Evolutionary conservation across 495 filamentous ascomycete species (phyloP), one percentile per base, ranked within the genome.

Genomic region (Penicillium longicatenatum): DNA sequence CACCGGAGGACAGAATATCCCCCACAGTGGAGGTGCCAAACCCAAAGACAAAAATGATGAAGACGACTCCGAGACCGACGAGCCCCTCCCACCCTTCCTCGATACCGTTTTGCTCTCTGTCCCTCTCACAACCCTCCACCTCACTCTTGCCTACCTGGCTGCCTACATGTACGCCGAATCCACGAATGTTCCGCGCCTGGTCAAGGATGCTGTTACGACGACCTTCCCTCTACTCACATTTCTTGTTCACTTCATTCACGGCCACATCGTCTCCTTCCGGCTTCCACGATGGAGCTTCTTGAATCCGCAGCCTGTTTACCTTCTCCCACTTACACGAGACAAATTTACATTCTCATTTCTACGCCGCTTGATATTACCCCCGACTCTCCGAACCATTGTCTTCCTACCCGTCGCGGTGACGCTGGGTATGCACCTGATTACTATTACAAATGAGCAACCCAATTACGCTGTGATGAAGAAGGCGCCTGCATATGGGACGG

Each of bases 401-500:
- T 75, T 74, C 49, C 63, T 82, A 14, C 65, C 81, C 1, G 62
- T 75, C 73, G 84, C 90, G 6, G 82, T 91, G 46, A 64, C 84
- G 56, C 58, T 89, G 0, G 94, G 94, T 6, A 87, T 82, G 69
- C 91, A 90, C 70, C 77, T 97, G 37, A 86, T 98, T 37, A 75
- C 87, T 54, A 85, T 91, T 19, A 91, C 89, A 5, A 98, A 97
- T 66, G 79, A 73, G 29, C 81, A 85, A 52, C 84, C 86, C 0
- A 97, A 97, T 64, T 86, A 91, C 66, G 89, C 86, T 11, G 86
- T 96, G 3, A 93, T 98, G 94, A 95, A 96, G 76, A 86, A 83
- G 54, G 90, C 92, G 0, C 94, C 94, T 20, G 85, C 91, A 20
- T 69, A 96, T n/a, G 95, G 92, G 2, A 92, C 89, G 16, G 69